A percentile compares a stretch with the other conserved stretches of the same genome.
Evolutionary conservation across 208 protist species (phyloP).

Genomic region (Strigomonas culicis): DNA sequence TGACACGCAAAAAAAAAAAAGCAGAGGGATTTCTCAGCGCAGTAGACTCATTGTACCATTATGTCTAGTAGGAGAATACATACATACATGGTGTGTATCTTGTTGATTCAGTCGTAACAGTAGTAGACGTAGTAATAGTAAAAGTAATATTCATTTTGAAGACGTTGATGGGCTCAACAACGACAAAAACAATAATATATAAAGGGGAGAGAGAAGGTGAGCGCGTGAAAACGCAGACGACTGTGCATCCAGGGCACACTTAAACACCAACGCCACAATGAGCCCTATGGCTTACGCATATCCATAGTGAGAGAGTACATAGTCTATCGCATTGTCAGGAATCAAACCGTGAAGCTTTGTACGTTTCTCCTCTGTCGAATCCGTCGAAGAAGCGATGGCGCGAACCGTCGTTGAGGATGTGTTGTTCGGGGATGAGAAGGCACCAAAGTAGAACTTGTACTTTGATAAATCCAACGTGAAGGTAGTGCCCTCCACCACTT

Average conservation of each 20-base stretch:
- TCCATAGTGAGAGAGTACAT: conserved; percentile 14
- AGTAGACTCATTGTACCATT: no score
- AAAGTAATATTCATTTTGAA: conserved; percentile 6
- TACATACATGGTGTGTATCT: background rate
- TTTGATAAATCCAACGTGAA: conserved; percentile 33
- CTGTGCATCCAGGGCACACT: background rate
- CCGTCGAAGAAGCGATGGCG: conserved; percentile 11
- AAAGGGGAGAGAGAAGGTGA: background rate
- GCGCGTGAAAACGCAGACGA: background rate
- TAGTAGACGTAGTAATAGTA: background rate
- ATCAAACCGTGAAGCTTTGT: conserved; percentile 20
- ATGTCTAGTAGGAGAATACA: no score
- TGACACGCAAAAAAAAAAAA: background rate
- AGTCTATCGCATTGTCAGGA: conserved; percentile 11
- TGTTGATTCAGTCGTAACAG: background rate
- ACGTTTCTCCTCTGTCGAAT: conserved; percentile 1
- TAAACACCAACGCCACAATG: background rate
- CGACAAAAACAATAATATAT: background rate
- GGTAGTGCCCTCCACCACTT: conserved; percentile 10
- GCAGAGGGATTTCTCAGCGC: no score
- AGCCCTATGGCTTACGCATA: background rate
- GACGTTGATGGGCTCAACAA: background rate
- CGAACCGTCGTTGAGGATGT: conserved; percentile 66
- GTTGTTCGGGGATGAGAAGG: conserved; percentile 26
- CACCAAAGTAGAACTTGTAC: conserved; percentile 43